phyloP scores from a whole-genome alignment of 1,284 basidiomycete genomes.

The Tilletia walkeri region DNA sequence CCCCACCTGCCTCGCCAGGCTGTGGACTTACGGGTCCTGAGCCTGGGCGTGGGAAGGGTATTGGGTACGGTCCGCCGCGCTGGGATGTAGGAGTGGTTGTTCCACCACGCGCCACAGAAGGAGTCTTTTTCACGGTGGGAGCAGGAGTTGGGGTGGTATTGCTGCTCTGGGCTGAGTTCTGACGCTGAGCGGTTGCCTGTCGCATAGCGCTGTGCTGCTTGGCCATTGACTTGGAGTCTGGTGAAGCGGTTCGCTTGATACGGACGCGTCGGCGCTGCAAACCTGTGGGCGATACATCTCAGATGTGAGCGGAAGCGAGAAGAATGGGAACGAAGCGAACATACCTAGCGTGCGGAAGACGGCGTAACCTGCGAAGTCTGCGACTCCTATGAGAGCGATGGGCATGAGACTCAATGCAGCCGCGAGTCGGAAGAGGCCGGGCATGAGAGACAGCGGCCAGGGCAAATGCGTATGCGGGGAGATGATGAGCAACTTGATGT shows the following conservation, averaged over 20 bases:
- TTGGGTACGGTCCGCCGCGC: slow-evolving; percentile 20
- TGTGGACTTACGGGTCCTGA: background rate
- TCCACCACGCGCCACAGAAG: slow-evolving; percentile 19
- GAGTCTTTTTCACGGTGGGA: background rate
- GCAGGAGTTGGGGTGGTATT: too few relatives aligned
- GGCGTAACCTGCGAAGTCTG: slow-evolving; percentile 49
- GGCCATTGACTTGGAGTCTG: slow-evolving; percentile 19
- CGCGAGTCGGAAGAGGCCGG: slow-evolving; percentile 7
- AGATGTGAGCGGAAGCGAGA: background rate
- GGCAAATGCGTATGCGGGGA: slow-evolving; percentile 9
- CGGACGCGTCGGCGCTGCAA: slow-evolving; percentile 37
- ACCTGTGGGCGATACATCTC: slow-evolving; percentile 23
- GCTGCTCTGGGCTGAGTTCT: too few relatives aligned
- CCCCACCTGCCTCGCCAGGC: slow-evolving; percentile 24
- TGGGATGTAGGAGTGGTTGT: slow-evolving; percentile 28
- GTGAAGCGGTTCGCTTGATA: slow-evolving; percentile 23
- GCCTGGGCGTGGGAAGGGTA: slow-evolving; percentile 18
- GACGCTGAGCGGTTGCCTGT: background rate
- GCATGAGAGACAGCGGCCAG: slow-evolving; percentile 10
- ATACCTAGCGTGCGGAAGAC: slow-evolving; percentile 46
- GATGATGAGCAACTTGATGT: background rate
- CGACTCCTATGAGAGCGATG: slow-evolving; percentile 24
- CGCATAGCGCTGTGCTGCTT: slow-evolving; percentile 22
- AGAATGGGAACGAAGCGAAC: slow-evolving; percentile 20
- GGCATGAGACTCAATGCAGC: slow-evolving; percentile 2